These are phyloP conservation scores for Pueraria montana DNA, from an alignment of 306 rosid genomes.

Conservation along the genomic window DNA sequence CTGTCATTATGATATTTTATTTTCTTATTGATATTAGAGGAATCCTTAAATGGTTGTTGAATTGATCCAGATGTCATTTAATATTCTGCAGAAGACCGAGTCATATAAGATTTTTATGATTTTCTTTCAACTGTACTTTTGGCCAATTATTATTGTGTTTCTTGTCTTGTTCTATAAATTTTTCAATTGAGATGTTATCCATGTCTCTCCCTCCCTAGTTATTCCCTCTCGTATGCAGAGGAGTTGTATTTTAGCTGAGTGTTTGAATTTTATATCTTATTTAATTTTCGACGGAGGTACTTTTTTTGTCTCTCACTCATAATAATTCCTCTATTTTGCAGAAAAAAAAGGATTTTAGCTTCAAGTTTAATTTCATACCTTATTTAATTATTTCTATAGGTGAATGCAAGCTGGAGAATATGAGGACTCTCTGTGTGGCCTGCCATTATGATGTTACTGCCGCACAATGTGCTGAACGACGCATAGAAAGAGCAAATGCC, in stretches of 20 bases:
- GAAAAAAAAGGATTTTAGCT: slow-evolving; percentile 24
- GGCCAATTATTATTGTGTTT: neutral
- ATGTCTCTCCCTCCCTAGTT: neutral
- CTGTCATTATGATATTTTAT: neutral
- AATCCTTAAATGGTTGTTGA: slow-evolving; percentile 21
- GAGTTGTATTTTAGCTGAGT: slow-evolving; percentile 18
- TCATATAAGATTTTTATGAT: neutral
- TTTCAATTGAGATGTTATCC: slow-evolving; percentile 4
- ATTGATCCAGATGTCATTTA: neutral
- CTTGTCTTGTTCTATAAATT: neutral
- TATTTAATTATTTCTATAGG: slow-evolving; percentile 57
- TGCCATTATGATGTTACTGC: slow-evolving; percentile 87
- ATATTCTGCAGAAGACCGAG: neutral
- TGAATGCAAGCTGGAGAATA: slow-evolving; percentile 89
- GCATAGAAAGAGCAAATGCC: slow-evolving; percentile 71
- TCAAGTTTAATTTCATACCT: slow-evolving; percentile 15
- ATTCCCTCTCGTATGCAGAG: neutral
- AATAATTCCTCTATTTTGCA: neutral
- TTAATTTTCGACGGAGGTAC: neutral
- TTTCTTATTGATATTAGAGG: neutral
- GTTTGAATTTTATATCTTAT: slow-evolving; percentile 10
- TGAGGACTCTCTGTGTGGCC: slow-evolving; percentile 95
- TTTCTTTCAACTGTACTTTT: neutral
- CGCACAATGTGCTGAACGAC: slow-evolving; percentile 84
- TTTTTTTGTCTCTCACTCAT: slow-evolving; percentile 4